Evolutionary conservation across 2,329 filamentous ascomycete species (phyloP).

Genomic region (Apiospora saccharicola): DNA sequence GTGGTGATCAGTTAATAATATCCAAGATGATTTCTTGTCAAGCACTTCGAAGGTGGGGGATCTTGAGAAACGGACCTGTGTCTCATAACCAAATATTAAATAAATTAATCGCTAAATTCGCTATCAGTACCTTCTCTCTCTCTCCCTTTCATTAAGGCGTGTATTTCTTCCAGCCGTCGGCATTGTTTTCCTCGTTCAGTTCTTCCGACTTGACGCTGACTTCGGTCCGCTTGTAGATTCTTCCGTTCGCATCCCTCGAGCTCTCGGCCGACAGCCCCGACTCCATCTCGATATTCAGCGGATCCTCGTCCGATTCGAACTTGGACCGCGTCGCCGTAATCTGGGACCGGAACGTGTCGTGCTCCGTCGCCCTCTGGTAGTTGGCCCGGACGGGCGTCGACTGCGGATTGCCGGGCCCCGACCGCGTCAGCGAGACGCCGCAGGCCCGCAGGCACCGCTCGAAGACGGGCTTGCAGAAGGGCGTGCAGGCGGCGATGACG

Average conservation of each 20-base stretch:
- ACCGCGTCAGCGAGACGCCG: neutral
- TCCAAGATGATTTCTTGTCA: too few relatives aligned
- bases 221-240: neutral
- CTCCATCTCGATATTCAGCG: conserved; percentile 17
- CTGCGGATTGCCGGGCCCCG: neutral
- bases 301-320: conserved; percentile 15
- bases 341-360: conserved; percentile 16
- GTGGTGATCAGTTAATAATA: neutral
- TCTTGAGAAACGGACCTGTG: neutral
- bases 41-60: neutral
- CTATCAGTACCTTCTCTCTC: neutral
- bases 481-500: conserved; percentile 11
- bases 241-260: neutral
- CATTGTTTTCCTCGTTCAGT: neutral
- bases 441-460: neutral
- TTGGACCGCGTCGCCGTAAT: neutral
- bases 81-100: neutral
- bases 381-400: neutral
- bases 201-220: neutral
- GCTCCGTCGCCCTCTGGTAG: conserved; percentile 4
- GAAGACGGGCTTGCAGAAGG: conserved; percentile 22
- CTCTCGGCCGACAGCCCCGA: neutral
- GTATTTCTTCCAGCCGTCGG: conserved; percentile 1
- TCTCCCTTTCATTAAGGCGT: neutral
- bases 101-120: neutral